Percentiles rank a stretch among this genome's conserved stretches.
These are phyloP conservation scores for Daldinia bambusicola DNA, from an alignment of 495 filamentous ascomycete genomes.

Conservation along the genomic window DNA sequence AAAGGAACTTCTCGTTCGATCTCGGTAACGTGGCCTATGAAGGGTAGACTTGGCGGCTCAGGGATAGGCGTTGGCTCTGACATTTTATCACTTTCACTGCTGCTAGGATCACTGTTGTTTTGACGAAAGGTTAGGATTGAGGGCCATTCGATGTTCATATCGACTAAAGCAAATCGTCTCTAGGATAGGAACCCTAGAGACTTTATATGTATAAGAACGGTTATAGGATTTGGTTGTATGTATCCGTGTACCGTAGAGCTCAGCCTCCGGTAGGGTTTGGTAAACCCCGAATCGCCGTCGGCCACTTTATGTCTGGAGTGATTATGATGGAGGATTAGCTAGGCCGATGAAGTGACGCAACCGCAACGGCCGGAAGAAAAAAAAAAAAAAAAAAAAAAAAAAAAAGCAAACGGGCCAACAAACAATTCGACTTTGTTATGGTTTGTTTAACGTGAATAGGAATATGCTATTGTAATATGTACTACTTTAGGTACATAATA, in stretches of 20 bases:
- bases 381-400: constrained; percentile 1
- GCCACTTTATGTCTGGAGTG: background rate
- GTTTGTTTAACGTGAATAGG: background rate
- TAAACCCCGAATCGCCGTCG: constrained; percentile 31
- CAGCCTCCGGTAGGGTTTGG: constrained; percentile 7
- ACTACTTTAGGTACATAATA: background rate
- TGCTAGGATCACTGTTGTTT: constrained; percentile 9
- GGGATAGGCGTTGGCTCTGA: constrained; percentile 44
- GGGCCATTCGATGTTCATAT: constrained; percentile 41
- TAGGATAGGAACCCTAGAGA: constrained; percentile 20
- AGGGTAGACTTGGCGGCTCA: constrained; percentile 44
- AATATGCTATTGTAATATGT: background rate
- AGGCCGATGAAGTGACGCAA: constrained; percentile 2
- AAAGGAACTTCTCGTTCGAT: constrained; percentile 41
- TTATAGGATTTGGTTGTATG: constrained; percentile 1
- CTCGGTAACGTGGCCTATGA: constrained; percentile 44
- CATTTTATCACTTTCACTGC: constrained; percentile 31
- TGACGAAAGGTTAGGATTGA: constrained; percentile 21
- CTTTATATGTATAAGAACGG: constrained; percentile 6
- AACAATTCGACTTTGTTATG: background rate
- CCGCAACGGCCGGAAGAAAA: background rate
- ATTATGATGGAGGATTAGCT: background rate
- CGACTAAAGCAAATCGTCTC: constrained; percentile 11
- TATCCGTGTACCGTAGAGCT: background rate
- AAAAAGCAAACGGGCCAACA: constrained; percentile 20